Evolutionary conservation across 441 rosid species (phyloP).

Genomic region (Populus hybrid): DNA sequence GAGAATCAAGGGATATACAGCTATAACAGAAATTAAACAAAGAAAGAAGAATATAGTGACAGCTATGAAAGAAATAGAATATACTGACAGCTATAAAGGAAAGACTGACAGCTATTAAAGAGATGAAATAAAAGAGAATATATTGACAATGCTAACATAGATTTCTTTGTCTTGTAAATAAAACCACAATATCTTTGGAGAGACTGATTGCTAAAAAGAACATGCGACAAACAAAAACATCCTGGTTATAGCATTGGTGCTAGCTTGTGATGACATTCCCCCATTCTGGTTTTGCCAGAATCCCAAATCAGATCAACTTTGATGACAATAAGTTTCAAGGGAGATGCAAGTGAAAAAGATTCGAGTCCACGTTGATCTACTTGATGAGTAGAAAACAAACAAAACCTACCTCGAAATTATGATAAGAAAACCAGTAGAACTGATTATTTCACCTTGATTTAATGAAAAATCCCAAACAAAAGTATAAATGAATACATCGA

Average conservation of each 20-base stretch:
- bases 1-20: no score
- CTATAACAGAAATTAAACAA: no score
- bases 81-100: no score
- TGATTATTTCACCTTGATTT: neutral
- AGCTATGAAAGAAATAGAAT: no score
- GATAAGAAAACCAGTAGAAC: neutral
- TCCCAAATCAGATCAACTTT: neutral
- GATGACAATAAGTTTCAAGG: neutral
- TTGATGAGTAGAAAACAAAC: neutral
- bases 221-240: no score
- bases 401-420: neutral
- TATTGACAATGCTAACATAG: no score
- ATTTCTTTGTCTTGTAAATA: no score
- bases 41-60: no score
- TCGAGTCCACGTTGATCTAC: neutral
- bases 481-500: neutral
- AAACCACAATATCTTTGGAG: no score
- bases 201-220: no score
- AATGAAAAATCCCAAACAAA: neutral
- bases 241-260: neutral
- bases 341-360: neutral
- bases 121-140: no score
- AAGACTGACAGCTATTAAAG: no score
- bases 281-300: neutral
- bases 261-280: neutral